These are phyloP conservation scores for Taiozyma sp. DNA, from an alignment of 1,139 yeast genomes.

Conservation along the genomic window DNA sequence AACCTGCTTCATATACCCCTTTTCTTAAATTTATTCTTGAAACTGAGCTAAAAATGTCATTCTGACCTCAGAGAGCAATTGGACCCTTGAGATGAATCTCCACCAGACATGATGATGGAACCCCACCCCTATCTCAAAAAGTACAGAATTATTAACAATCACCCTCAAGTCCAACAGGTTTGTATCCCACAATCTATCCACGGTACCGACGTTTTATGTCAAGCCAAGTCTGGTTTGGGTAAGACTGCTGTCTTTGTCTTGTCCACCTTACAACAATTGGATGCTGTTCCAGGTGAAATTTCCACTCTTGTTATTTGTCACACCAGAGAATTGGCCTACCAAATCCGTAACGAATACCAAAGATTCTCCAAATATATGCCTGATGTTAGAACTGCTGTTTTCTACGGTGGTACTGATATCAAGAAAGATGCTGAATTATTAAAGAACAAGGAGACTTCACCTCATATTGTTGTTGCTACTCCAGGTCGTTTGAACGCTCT, in stretches of 20 bases:
- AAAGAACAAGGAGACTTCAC: constrained; percentile 90
- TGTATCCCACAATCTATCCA: constrained; percentile 97
- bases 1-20: not conserved
- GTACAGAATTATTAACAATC: constrained; percentile 6
- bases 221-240: constrained; percentile 99
- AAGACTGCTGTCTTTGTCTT: constrained; percentile 97
- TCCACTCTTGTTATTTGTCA: constrained; percentile 93
- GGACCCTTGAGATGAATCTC: not conserved
- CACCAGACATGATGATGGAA: no score
- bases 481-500: constrained; percentile 97
- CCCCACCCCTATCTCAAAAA: not conserved
- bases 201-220: constrained; percentile 97
- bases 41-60: no score
- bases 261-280: constrained; percentile 94
- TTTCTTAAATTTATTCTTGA: not conserved
- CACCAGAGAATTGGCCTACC: constrained; percentile 98
- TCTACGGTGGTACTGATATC: constrained; percentile 93
- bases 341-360: constrained; percentile 94
- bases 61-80: not conserved
- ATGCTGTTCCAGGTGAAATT: constrained; percentile 96
- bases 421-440: constrained; percentile 81
- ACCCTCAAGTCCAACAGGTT: constrained; percentile 78
- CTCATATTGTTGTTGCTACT: constrained; percentile 95
- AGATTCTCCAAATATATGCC: constrained; percentile 99
- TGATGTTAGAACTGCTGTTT: constrained; percentile 93